Conservation (phyloP, 2,329 filamentous ascomycete genomes). For the Pestalotiopsis sp. region DNA sequence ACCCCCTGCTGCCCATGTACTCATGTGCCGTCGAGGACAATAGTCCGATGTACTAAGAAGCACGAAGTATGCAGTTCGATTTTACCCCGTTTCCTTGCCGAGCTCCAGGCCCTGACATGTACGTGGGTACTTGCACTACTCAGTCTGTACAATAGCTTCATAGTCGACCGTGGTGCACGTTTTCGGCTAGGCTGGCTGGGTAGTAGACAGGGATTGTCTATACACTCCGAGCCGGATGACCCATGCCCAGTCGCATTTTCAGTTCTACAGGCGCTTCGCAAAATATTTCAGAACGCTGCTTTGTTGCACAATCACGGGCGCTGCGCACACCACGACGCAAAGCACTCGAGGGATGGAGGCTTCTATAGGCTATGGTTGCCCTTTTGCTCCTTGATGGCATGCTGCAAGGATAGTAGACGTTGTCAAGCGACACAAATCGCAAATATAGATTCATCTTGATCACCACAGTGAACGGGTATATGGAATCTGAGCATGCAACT, state of each 20-base stretch:
- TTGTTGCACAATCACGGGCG: neutral
- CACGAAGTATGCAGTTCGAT: neutral
- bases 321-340: neutral
- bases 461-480: too few species aligned
- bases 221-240: neutral
- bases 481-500: too few species aligned
- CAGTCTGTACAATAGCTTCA: too few species aligned
- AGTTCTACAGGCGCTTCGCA: slow-evolving; percentile 3
- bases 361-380: neutral
- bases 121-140: neutral
- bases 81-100: slow-evolving; percentile 2
- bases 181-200: neutral
- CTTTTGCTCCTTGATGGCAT: neutral
- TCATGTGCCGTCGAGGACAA: slow-evolving; percentile 8
- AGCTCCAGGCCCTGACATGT: neutral
- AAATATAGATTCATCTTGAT: neutral
- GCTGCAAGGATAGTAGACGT: neutral
- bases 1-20: slow-evolving; percentile 7
- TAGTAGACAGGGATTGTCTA: neutral
- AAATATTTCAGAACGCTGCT: neutral
- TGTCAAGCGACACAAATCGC: neutral
- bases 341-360: neutral
- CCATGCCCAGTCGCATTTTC: neutral
- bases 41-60: slow-evolving; percentile 7
- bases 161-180: neutral